Evolutionary conservation across 1,284 basidiomycete genomes (phyloP), one percentile per base, ranked within the genome.

Genomic region (Ceratobasidium sp.): DNA sequence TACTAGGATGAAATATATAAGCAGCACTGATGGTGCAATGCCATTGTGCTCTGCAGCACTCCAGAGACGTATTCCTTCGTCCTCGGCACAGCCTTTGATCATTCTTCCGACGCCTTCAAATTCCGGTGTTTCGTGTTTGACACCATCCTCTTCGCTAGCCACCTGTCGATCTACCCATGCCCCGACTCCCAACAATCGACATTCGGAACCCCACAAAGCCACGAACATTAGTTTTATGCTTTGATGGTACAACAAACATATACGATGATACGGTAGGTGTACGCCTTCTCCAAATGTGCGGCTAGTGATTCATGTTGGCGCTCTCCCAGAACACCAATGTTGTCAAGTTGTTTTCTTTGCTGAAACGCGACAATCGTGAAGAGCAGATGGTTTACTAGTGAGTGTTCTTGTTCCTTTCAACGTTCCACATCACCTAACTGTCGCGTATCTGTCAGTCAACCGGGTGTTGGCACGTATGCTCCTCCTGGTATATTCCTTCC

Each of bases 311-410:
- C 31, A 31, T 11, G 31, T 54, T 31, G 50, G 11, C 15, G 36
- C 24, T n/a, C 41, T 24, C 29, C 8, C 44, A 67, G 45, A 77
- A 79, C 48, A 79, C 78, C 31, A 78, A 79, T 63, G 76, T 79
- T 45, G 78, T 79, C 24, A 75, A 75, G 27, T 41, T 79, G 11
- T 78, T 79, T 41, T 75, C 76, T 11, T 47, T 77, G n/a, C 75
- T 79, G 24, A 74, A 79, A 19, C 77, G 78, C 54, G 67, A 75
- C 44, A 74, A 78, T 11, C 56, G 62, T 17, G 59, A 78, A 3
- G 75, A 76, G 51, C 79, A 79, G 63, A 36, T 78, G 64, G 78
- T 78, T 19, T 79, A 79, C 63, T 79, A 79, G 59, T 78, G 78
- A 64, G 59, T 65, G 14, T 14, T 31, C 8, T 9, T 9, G 22